These are phyloP conservation scores for Cadophora sp. DNA, from an alignment of 2,329 filamentous ascomycete genomes.

Conservation along the genomic window DNA sequence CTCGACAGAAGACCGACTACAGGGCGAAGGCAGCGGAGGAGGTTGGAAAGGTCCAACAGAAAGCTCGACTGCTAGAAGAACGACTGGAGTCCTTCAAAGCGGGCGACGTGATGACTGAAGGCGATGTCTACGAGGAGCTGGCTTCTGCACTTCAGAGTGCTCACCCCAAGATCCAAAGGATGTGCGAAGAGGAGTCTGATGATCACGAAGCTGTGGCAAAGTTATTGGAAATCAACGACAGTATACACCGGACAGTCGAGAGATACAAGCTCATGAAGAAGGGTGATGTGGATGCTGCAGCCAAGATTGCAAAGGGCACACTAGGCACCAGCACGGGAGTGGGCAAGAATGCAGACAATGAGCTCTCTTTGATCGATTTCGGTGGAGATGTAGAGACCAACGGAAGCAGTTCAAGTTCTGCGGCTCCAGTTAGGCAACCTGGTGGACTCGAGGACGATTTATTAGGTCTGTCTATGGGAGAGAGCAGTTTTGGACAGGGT, in stretches of 20 bases:
- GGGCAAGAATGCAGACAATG: slow-evolving; percentile 71
- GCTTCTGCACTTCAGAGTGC: slow-evolving; percentile 88
- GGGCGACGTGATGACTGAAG: slow-evolving; percentile 77
- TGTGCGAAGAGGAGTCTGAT: slow-evolving; percentile 98
- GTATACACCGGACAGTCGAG: slow-evolving; percentile 96
- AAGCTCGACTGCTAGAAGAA: slow-evolving; percentile 90
- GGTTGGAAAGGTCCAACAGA: slow-evolving; percentile 92
- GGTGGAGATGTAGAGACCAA: slow-evolving; percentile 68
- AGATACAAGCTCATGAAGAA: slow-evolving; percentile 96
- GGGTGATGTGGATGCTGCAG: slow-evolving; percentile 84
- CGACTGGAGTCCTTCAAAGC: slow-evolving; percentile 84
- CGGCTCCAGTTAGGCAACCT: slow-evolving; percentile 51
- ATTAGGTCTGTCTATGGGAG: slow-evolving; percentile 81
- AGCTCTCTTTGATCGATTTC: slow-evolving; percentile 94
- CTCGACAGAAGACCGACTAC: slow-evolving; percentile 94
- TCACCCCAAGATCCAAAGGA: slow-evolving; percentile 98
- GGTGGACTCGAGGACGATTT: slow-evolving; percentile 87
- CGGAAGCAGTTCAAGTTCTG: slow-evolving; percentile 53
- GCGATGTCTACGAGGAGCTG: slow-evolving; percentile 80
- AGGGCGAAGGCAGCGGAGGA: slow-evolving; percentile 97
- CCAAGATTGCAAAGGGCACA: slow-evolving; percentile 83
- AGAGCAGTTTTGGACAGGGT: slow-evolving; percentile 68
- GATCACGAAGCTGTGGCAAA: slow-evolving; percentile 96
- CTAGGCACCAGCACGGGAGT: slow-evolving; percentile 71
- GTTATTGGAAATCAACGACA: slow-evolving; percentile 96